Evolutionary conservation across 805 yeast species (phyloP), one percentile per base, ranked within the genome.

Genomic region (Zygosaccharomyces bisporus): DNA sequence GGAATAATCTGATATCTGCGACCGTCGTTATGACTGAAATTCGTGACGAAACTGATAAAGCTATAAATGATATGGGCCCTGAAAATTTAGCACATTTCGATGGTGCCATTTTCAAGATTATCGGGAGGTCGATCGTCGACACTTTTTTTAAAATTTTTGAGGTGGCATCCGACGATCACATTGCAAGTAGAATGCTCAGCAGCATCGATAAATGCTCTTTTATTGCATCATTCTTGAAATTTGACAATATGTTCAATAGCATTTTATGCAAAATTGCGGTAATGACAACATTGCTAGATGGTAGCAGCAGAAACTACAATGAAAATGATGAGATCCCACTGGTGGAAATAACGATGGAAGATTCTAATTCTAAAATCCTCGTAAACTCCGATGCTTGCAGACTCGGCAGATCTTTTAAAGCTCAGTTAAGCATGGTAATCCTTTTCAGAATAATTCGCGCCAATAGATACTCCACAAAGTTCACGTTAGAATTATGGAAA

Each of bases 331-430:
- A 63, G 31, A 69, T 71, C 30, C 73, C 75, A 4, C 59, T 70
- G 19, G 69, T 69, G 30, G 61, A 64, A 43, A 69, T 74, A 33
- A 60, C 63, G 20, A 63, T 80, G 20, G 86, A 80, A 36, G 74
- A 75, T 30, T 76, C 77, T 20, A 73, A 75, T 9, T 77, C 74
- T 13, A 53, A 43, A 13, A 74, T 93, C 27, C 82, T 85, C 3
- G 93, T 93, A 3, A 83, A 95, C 58, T 89, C 87, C 45, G 68
- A 80, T 42, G 79, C 96, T 0, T 87, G 89, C 12, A 75, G 82
- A 61, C 82, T 93, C 60, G 99, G 99, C 5, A 74, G 83, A 38
- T 93, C 89, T 58, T 86, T 87, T 68, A 88, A 90, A 57, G 95
- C 95, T 0, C 99, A 95, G 60, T 69, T 91, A 49, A 83, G 96